Percentiles rank a stretch among this genome's conserved stretches.
Conservation (phyloP, 352 stramenopile species). For the Pythium plurisporium region DNA sequence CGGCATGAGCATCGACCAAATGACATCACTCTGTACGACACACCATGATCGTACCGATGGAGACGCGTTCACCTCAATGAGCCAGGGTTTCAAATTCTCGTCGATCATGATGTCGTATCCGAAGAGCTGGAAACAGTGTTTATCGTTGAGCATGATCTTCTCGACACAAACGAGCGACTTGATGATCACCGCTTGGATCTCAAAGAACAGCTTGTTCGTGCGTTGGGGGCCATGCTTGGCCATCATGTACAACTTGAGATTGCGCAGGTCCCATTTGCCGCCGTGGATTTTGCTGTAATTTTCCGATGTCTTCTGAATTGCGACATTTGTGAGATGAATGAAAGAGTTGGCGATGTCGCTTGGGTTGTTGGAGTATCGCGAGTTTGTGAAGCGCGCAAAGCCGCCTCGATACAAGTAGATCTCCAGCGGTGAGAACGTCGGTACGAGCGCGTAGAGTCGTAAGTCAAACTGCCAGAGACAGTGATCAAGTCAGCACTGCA, state of each 20-base stretch:
- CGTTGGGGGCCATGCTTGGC: constrained; percentile 75
- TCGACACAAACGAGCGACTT: constrained; percentile 86
- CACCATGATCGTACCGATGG: too few species aligned
- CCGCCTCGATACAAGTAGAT: constrained; percentile 91
- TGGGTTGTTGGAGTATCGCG: constrained; percentile 86
- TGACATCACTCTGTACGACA: too few species aligned
- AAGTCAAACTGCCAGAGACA: constrained; percentile 78
- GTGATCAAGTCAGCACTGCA: background rate
- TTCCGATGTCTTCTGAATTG: constrained; percentile 93
- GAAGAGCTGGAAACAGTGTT: constrained; percentile 95
- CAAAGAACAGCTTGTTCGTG: constrained; percentile 85
- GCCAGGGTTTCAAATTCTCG: constrained; percentile 88
- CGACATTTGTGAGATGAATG: constrained; percentile 94
- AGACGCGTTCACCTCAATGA: constrained; percentile 93
- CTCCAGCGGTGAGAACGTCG: constrained; percentile 88
- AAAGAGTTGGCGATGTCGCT: constrained; percentile 89
- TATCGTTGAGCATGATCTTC: constrained; percentile 94
- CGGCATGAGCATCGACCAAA: background rate
- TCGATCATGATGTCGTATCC: constrained; percentile 93
- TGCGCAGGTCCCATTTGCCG: constrained; percentile 90
- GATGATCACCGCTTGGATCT: constrained; percentile 90
- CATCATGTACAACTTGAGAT: constrained; percentile 91
- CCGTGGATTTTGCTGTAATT: constrained; percentile 92
- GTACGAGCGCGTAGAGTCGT: constrained; percentile 91
- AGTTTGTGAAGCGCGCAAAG: constrained; percentile 91